phyloP scores from a whole-genome alignment of 1,284 basidiomycete species.

The Ceratobasidium sp. region DNA sequence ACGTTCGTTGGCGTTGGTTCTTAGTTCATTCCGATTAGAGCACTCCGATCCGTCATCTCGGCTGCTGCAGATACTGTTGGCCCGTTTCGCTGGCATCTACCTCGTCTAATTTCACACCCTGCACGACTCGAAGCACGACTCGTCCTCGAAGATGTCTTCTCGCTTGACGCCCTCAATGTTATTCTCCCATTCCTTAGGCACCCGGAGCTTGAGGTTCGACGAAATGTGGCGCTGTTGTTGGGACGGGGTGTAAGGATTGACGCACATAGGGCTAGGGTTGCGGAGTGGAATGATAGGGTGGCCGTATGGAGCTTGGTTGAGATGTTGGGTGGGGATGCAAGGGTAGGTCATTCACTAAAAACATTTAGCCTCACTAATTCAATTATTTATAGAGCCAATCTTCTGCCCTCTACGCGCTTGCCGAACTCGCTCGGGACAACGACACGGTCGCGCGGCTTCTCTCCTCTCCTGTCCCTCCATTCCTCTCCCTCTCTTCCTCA shows the following conservation, averaged over 20 bases:
- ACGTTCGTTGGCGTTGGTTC: background rate
- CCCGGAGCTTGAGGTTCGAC: constrained; percentile 29
- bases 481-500: background rate
- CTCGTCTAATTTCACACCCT: constrained; percentile 9
- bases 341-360: background rate
- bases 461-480: constrained; percentile 8
- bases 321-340: constrained; percentile 32
- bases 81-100: constrained; percentile 37
- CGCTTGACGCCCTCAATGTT: constrained; percentile 11
- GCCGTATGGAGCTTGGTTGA: constrained; percentile 30
- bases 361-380: background rate
- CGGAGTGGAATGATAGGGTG: constrained; percentile 18
- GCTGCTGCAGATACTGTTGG: constrained; percentile 38
- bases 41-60: constrained; percentile 15
- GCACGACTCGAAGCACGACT: constrained; percentile 27
- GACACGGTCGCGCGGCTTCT: constrained; percentile 16
- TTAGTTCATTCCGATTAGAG: constrained; percentile 3
- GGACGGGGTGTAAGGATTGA: constrained; percentile 25
- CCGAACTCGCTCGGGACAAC: constrained; percentile 36
- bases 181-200: constrained; percentile 26
- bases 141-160: constrained; percentile 33
- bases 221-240: constrained; percentile 31
- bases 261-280: constrained; percentile 15
- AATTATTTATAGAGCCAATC: constrained; percentile 28
- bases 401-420: constrained; percentile 26